Evolutionary conservation across 148 eudicot genomes (phyloP).

Genomic region (Arbutus unedo): DNA sequence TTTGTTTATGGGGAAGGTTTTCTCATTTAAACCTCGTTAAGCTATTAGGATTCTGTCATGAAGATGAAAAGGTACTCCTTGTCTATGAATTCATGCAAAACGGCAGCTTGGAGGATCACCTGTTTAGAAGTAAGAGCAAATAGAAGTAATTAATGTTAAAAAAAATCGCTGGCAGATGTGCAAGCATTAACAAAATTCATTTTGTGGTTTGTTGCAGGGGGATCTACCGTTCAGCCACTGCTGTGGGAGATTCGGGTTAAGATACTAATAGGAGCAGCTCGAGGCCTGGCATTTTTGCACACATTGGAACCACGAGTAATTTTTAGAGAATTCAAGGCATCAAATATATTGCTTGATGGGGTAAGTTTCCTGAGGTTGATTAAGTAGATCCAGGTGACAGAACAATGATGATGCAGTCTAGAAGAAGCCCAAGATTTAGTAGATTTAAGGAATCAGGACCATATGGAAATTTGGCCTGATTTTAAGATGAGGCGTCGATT

Average conservation of each 20-base stretch:
- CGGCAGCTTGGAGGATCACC: conserved; percentile 85
- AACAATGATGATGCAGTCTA: background rate
- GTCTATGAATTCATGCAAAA: conserved; percentile 79
- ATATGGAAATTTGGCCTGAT: no score
- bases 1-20: conserved; percentile 66
- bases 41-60: conserved; percentile 77
- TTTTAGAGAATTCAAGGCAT: conserved; percentile 69
- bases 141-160: background rate
- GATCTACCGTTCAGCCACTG: conserved; percentile 73
- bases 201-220: conserved; percentile 38
- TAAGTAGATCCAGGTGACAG: background rate
- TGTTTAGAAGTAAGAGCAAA: conserved; percentile 68
- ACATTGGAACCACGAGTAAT: conserved; percentile 60
- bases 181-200: background rate
- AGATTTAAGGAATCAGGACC: no score
- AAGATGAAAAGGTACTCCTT: conserved; percentile 66
- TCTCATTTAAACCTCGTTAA: conserved; percentile 82
- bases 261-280: conserved; percentile 76
- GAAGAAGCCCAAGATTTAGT: background rate
- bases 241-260: conserved; percentile 78
- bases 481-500: no score
- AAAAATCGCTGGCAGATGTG: background rate
- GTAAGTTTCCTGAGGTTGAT: conserved; percentile 35
- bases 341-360: conserved; percentile 80
- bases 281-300: conserved; percentile 72